These are phyloP conservation scores for Geotrichum restrictum DNA, from an alignment of 1,139 yeast species.

Conservation along the genomic window DNA sequence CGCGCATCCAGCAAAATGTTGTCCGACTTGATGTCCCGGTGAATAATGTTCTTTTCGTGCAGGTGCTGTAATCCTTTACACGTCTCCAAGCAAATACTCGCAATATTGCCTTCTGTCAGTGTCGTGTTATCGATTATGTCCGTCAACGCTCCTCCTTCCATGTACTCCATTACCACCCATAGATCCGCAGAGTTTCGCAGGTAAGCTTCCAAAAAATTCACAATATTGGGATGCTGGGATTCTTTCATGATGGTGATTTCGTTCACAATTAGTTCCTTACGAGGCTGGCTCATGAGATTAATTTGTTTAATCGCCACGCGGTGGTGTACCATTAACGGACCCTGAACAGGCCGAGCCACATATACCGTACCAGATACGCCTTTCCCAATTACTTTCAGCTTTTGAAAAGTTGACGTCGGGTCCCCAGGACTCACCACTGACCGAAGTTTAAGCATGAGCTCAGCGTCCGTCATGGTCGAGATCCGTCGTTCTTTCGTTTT, in stretches of 20 bases:
- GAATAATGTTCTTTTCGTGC: constrained; percentile 87
- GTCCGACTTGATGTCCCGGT: constrained; percentile 93
- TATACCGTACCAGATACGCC: constrained; percentile 97
- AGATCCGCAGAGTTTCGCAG: constrained; percentile 53
- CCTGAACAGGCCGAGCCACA: constrained; percentile 64
- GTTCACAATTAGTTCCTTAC: constrained; percentile 87
- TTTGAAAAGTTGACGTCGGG: constrained; percentile 79
- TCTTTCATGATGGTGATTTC: constrained; percentile 94
- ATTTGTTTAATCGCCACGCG: constrained; percentile 82
- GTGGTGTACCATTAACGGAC: constrained; percentile 27
- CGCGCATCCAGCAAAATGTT: constrained; percentile 79
- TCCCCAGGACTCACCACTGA: constrained; percentile 79
- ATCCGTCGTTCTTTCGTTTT: constrained; percentile 50
- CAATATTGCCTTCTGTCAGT: constrained; percentile 84
- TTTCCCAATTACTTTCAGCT: constrained; percentile 86
- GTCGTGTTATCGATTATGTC: constrained; percentile 73
- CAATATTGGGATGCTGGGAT: constrained; percentile 83
- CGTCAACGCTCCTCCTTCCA: constrained; percentile 86
- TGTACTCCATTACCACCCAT: constrained; percentile 94
- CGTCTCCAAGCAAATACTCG: constrained; percentile 86
- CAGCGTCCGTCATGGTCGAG: constrained; percentile 77
- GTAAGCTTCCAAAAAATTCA: constrained; percentile 83
- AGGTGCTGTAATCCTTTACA: constrained; percentile 86
- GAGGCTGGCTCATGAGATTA: constrained; percentile 89
- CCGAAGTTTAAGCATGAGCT: constrained; percentile 75